Base-by-base conservation (phyloP, 352 stramenopile genomes). In the Pythium guiyangense region DNA sequence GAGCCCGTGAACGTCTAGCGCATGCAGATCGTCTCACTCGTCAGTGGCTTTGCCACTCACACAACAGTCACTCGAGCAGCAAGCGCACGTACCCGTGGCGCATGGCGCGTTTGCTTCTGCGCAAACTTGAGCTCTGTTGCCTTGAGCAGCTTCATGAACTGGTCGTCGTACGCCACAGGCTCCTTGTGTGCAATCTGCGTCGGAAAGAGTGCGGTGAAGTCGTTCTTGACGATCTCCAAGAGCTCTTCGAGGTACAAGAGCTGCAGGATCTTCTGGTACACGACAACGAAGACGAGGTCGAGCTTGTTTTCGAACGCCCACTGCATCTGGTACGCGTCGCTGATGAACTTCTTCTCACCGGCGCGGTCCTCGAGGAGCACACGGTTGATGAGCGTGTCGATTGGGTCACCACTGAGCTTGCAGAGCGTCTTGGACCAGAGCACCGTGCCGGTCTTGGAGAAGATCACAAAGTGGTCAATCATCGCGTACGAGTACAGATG, bases 391-490 rank as follows among this genome's bases (percentile, higher is more conserved):
- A 97, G 76, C 58, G 75, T 85, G 63, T 96, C 80, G 47, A 97
- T 77, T 11, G 87, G 88, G 59, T 96, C 81, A 29, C 87, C 85
- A 14, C 57, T 79, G 57, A 97, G 69, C 59, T 94, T 94, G 61
- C 82, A 93, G 20, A 96, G 74, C 52, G 83, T 88, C 52, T 88
- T 84, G 39, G 84, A 94, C 88, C 87, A 97, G 31, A 97, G 72
- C 51, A 97, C 86, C 20, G 84, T 84, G 57, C 91, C 91, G 49
- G 77, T 94, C 72, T 94, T 94, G 68, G 69, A 90, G 69, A 97
- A 97, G 62, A 97, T 87, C 47, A 91, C 77, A 60, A 97, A 96
- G 63, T 96, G 81, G 74, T 97, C 90, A 52, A 97, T 92, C 90
- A 97, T 97, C 14, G 18, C 70, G 56, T 1, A 6, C 14, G 34